Conservation (phyloP, 257 asterid species). For the Petunia axillaris region DNA sequence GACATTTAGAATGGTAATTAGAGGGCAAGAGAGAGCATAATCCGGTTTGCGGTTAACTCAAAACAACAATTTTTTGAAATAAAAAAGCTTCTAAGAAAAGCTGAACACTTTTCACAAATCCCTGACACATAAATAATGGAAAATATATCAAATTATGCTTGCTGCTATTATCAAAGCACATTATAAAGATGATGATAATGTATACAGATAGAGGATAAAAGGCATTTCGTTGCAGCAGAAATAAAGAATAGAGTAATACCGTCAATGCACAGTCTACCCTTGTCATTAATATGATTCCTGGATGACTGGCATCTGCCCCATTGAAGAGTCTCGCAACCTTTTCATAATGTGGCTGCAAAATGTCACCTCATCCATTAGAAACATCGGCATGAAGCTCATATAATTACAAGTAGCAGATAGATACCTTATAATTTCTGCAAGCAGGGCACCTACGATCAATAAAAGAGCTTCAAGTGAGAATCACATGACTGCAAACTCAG, state of each 20-base stretch:
- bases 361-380: slow-evolving; percentile 34
- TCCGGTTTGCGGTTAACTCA: neutral
- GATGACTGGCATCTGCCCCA: slow-evolving; percentile 35
- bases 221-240: slow-evolving; percentile 3
- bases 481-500: neutral
- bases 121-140: neutral
- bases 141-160: neutral
- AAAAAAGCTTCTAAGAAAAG: neutral
- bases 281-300: slow-evolving; percentile 29
- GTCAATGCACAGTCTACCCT: slow-evolving; percentile 32
- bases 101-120: neutral
- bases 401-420: neutral
- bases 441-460: slow-evolving; percentile 89
- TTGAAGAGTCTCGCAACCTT: slow-evolving; percentile 35
- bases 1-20: neutral
- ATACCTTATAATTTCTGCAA: slow-evolving; percentile 95
- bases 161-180: neutral
- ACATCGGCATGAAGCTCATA: slow-evolving; percentile 12
- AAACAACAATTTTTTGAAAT: neutral
- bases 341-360: slow-evolving; percentile 36
- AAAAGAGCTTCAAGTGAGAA: slow-evolving; percentile 30
- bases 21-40: neutral
- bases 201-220: neutral
- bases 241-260: slow-evolving; percentile 24
- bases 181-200: neutral